Conservation (phyloP, 352 stramenopile species). For the Globisporangium lucens region DNA sequence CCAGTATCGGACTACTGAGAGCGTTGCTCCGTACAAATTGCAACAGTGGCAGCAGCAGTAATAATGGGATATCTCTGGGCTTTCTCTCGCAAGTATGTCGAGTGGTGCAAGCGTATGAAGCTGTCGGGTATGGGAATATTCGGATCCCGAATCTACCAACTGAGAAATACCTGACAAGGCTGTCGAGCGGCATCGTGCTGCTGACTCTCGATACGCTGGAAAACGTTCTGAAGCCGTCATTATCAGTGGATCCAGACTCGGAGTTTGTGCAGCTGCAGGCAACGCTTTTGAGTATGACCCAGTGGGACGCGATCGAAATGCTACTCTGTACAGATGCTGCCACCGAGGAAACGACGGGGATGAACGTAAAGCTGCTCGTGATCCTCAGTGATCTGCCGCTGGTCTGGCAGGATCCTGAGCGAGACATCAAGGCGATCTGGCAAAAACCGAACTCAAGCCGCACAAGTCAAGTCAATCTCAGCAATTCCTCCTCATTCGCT, state of each 20-base stretch:
- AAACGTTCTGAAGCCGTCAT: slow-evolving; percentile 13
- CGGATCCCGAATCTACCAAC: slow-evolving; percentile 3
- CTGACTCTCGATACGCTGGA: slow-evolving; percentile 47
- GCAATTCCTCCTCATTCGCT: neutral
- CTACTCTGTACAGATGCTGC: neutral
- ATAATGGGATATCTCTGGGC: slow-evolving; percentile 24
- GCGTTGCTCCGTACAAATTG: slow-evolving; percentile 21
- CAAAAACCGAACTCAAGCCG: neutral
- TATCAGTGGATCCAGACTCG: neutral
- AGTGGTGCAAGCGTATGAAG: slow-evolving; percentile 45
- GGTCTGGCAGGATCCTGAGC: slow-evolving; percentile 28
- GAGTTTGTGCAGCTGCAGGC: slow-evolving; percentile 31
- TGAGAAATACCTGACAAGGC: slow-evolving; percentile 28
- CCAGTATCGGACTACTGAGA: slow-evolving; percentile 35
- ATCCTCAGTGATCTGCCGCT: slow-evolving; percentile 60
- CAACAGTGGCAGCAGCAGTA: neutral
- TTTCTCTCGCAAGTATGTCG: slow-evolving; percentile 27
- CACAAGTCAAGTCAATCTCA: neutral
- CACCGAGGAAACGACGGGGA: neutral
- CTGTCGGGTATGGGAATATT: slow-evolving; percentile 22
- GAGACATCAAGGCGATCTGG: slow-evolving; percentile 20
- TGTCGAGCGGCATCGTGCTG: slow-evolving; percentile 25
- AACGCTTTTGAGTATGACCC: slow-evolving; percentile 23
- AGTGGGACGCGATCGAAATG: slow-evolving; percentile 38
- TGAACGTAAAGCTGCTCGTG: slow-evolving; percentile 22